These are phyloP conservation scores for Metroxylon sagu DNA, from an alignment of 176 grass and related monocot species.

Conservation along the genomic window DNA sequence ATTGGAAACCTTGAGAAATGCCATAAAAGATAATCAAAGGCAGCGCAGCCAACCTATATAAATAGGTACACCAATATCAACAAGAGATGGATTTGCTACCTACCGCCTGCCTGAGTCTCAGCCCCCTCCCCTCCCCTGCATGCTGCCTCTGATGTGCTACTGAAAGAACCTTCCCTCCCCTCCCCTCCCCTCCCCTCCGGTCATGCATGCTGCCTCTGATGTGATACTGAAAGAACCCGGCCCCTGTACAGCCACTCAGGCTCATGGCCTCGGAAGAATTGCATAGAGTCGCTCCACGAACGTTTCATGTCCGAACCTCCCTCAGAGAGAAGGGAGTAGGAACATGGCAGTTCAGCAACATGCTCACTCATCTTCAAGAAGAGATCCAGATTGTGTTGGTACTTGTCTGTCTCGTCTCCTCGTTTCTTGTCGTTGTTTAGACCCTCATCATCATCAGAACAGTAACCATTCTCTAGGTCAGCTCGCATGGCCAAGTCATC, in stretches of 20 bases:
- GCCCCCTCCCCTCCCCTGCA: no score
- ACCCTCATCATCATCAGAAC: slow-evolving; percentile 36
- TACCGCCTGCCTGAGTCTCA: no score
- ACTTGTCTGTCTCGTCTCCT: slow-evolving; percentile 8
- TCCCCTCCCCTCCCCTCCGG: no score
- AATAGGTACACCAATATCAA: no score
- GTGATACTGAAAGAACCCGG: no score
- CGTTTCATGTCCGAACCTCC: neutral
- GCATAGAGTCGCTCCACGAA: neutral
- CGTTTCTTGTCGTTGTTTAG: slow-evolving; percentile 3
- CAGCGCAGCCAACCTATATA: no score
- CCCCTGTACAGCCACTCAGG: neutral
- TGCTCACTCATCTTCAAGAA: slow-evolving; percentile 43
- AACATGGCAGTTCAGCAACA: slow-evolving; percentile 11
- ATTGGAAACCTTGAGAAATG: no score
- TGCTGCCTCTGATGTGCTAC: no score
- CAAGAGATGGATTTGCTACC: no score
- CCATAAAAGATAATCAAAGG: no score
- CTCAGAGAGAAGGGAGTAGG: neutral
- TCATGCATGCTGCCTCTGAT: no score
- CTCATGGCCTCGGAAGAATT: neutral
- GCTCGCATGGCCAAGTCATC: slow-evolving; percentile 81
- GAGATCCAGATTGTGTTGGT: slow-evolving; percentile 34
- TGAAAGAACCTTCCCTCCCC: no score
- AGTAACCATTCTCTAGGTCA: slow-evolving; percentile 37